Base-by-base conservation (phyloP, 2,329 filamentous ascomycete species). In the Huntiella savannae region DNA sequence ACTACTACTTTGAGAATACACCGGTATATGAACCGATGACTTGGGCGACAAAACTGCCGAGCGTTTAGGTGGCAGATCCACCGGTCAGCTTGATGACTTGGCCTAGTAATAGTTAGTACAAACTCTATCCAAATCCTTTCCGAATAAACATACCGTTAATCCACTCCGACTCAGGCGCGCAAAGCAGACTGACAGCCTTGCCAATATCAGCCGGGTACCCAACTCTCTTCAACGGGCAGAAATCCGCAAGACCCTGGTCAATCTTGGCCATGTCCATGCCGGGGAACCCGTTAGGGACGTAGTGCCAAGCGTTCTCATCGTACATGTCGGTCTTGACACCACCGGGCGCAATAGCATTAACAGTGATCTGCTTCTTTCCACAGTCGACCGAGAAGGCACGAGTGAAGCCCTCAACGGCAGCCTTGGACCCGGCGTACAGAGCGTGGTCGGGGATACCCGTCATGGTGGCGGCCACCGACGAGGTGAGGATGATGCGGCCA, bases 281-380 rank as follows among this genome's bases (percentile, higher is more conserved):
- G 54, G 67, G 63, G 54, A 63, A 62, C 46, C 68, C 71, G 49
- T 70, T 70, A 10, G 73, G 73, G 15, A 72, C 71, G 58, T 77
- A 77, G 57, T 75, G 71, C 73, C 74, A 78, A 17, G 75, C 69
- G 59, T 79, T 79, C 60, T 74, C 69, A 51, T 77, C 69, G 64
- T 79, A 85, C 80, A 85, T 85, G 60, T 85, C 81, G 38, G 69
- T 77, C 69, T 82, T 79, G 64, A 82, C 77, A 39, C 78, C 78
- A 47, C 78, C 78, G 1, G 79, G 79, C 2, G 79, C 79, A 40
- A 82, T 76, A 52, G 76, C 77, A 55, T 83, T 83, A 61, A 79
- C 77, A 0, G 78, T 82, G 56, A 82, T 76, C 43, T 74, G 70
- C 55, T 71, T 70, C 55, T 67, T 68, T 49, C 79, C 79, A 59